Conservation (phyloP, 2,329 filamentous ascomycete genomes). For the Claviceps sp. region DNA sequence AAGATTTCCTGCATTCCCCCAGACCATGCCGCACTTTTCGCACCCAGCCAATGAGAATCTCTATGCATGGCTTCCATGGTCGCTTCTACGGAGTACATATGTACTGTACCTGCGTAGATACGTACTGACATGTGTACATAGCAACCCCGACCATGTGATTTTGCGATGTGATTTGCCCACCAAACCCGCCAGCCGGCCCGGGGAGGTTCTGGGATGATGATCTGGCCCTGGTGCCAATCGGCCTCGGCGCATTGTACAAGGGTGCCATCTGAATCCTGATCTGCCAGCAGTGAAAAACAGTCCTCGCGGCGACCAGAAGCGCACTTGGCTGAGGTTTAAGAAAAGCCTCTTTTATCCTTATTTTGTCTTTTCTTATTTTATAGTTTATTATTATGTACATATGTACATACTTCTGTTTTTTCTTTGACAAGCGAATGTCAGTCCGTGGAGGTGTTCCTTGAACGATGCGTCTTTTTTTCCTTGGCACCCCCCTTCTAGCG, state of each 20-base stretch:
- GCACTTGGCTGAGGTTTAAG: no score
- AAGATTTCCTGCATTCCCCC: not conserved
- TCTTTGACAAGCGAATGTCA: no score
- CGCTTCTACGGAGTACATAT: not conserved
- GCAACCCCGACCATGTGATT: no score
- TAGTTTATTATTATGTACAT: not conserved
- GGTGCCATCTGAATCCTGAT: not conserved
- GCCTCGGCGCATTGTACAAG: not conserved
- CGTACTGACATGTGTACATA: no score
- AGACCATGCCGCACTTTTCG: not conserved
- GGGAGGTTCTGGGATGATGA: no score
- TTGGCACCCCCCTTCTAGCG: not conserved
- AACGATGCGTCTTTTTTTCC: slow-evolving; percentile 6
- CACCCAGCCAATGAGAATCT: slow-evolving; percentile 1
- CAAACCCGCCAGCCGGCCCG: no score
- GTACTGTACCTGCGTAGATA: no score
- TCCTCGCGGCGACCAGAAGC: not conserved
- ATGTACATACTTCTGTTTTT: not conserved
- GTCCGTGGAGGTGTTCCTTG: not conserved
- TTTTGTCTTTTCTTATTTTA: not conserved
- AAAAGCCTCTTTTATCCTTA: no score
- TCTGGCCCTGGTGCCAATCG: not conserved
- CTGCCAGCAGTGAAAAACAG: not conserved
- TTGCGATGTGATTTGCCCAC: no score
- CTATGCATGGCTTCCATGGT: not conserved